Base-by-base conservation (phyloP, 2,329 filamentous ascomycete species). In the Helicocarpus griseus region DNA sequence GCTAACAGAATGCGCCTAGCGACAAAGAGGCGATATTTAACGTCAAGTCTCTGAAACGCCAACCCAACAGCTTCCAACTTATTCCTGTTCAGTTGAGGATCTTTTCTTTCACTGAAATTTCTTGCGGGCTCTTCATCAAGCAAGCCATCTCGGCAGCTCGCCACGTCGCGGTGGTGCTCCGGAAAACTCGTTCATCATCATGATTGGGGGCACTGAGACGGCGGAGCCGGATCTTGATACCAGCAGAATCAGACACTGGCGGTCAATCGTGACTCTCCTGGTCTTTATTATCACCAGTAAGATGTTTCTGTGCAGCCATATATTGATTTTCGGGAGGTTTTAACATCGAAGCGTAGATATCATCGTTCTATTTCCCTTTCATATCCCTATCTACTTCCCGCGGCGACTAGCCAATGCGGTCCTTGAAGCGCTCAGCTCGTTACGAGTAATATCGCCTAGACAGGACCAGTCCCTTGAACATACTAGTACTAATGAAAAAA, bases 241-340 rank as follows among this genome's bases (percentile, higher is more conserved):
- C 24, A 65, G 65, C 45, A 67, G 75, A 57, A 87, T 88, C 60
- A 76, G 66, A 50, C 66, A 78, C 52, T 87, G 83, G 84, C 74
- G 78, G 47, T 86, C 84, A 14, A 87, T 88, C 47, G 67, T 87
- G 52, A 87, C 83, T 0, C 73, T 88, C 31, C 69, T 88, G 49
- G 77, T 83, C 41, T 88, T 88, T 60, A 71, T 87, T 31, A 40
- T 85, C 38, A 83, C 84, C 4, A 88, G 84, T 87, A 70, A 75
- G 82, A 79, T 19, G 14, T 31, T n/a, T 36, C 8, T 52, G 35
- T 26, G 19, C 53, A 44, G 50, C 39, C 19, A 22, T 36, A 24
- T 6, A 11, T 39, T 24, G 29, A 19, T 19, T 26, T 33, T 17
- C 41, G 47, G 29, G 11, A 40, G 51, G 14, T 31, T 35, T 48